These are phyloP conservation scores for Penicillium verrucosum DNA, from an alignment of 2,329 filamentous ascomycete genomes.

Conservation along the genomic window DNA sequence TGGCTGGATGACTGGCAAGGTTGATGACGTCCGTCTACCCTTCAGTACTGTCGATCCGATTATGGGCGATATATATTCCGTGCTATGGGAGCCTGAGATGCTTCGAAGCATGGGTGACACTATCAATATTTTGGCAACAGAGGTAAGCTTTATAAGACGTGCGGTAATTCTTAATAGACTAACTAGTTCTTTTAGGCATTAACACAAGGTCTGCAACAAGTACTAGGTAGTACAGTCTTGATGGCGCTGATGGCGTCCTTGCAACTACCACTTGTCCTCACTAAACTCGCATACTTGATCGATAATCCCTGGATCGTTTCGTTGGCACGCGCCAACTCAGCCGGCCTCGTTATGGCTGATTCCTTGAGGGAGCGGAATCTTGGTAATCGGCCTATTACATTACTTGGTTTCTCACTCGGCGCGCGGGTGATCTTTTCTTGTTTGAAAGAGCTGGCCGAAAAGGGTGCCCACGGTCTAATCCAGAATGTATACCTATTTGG, in stretches of 20 bases:
- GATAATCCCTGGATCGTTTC: conserved; percentile 99
- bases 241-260: conserved; percentile 87
- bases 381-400: conserved; percentile 83
- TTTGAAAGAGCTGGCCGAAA: conserved; percentile 77
- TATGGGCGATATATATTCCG: conserved; percentile 97
- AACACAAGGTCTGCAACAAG: conserved; percentile 92
- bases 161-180: conserved; percentile 15
- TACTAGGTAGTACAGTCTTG: conserved; percentile 84
- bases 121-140: conserved; percentile 95
- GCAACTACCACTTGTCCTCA: conserved; percentile 85
- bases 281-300: conserved; percentile 92
- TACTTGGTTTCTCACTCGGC: conserved; percentile 92
- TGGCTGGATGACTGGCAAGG: conserved; percentile 97
- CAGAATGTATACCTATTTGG: conserved; percentile 97
- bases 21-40: conserved; percentile 91
- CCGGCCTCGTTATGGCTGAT: conserved; percentile 89
- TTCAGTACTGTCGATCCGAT: conserved; percentile 95
- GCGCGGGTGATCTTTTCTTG: conserved; percentile 90
- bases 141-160: conserved; percentile 56
- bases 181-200: conserved; percentile 63
- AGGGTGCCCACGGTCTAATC: conserved; percentile 79
- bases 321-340: conserved; percentile 79
- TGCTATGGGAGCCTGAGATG: conserved; percentile 98
- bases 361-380: conserved; percentile 89
- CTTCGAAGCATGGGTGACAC: conserved; percentile 96